Base-by-base conservation (phyloP, 495 filamentous ascomycete species). In the Durotheca rogersii region DNA sequence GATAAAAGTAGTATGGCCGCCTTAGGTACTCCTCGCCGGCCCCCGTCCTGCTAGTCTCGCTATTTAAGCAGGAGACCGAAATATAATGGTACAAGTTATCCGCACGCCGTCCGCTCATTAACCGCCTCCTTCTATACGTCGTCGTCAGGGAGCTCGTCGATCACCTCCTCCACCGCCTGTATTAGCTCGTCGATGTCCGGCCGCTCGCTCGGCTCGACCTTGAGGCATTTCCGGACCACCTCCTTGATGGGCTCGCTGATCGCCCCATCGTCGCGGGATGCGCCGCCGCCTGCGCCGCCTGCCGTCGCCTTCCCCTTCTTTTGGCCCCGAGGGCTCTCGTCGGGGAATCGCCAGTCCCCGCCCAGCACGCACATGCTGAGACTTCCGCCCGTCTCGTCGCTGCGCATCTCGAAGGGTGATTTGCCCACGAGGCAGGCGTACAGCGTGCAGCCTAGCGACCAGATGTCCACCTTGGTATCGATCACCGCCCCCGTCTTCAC, bases 381-480 rank as follows among this genome's bases (percentile, higher is more conserved):
- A 60, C 85, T 91, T 14, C 93, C 93, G 46, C 93, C 93, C 1
- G 92, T 96, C 74, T 98, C 94, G 65, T 98, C 93, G 49, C 82
- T 88, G 32, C 91, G 85, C 54, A 90, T 87, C 73, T 98, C 93
- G 61, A 98, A 98, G 7, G 93, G 93, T 33, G 88, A 93, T 67
- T 97, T 96, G 18, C 93, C 93, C 41, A 95, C 88, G 14, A 98
- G 72, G 54, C 94, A 96, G 15, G 94, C 92, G 71, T 95, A 98
- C 27, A 98, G 75, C 0, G 94, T 97, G 72, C 92, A 96, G 19
- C 93, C 93, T 15, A 98, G 74, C 2, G 89, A 95, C 93, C 93
- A 98, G 56, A 98, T 94, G 62, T 98, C 93, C 31, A 95, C 93
- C 66, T 96, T 97, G 12, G 93, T 95, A 65, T 98, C 93, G 59